A percentile compares a stretch with the other conserved stretches of the same genome.
These are phyloP conservation scores for Candida boleticola DNA, from an alignment of 805 yeast species.

Conservation along the genomic window DNA sequence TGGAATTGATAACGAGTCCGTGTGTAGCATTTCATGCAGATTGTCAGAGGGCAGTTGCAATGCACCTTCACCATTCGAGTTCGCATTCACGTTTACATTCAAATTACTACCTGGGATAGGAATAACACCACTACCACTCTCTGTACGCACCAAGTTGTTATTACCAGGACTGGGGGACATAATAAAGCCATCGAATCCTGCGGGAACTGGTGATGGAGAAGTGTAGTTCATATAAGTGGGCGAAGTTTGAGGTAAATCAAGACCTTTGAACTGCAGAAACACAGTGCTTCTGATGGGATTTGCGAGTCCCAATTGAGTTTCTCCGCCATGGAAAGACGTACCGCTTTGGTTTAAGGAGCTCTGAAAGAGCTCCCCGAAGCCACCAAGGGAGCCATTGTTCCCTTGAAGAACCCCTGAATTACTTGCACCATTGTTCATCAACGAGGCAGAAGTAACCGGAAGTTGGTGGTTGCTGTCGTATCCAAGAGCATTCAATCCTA, in stretches of 20 bases:
- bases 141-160: background rate
- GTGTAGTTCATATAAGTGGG: constrained; percentile 2
- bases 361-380: constrained; percentile 10
- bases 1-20: constrained; percentile 1
- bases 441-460: background rate
- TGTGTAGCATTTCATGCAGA: constrained; percentile 2
- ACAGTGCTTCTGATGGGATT: constrained; percentile 1
- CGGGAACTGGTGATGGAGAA: constrained; percentile 4
- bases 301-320: background rate
- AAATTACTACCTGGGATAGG: constrained; percentile 5
- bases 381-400: background rate
- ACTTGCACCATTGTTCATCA: background rate
- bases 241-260: constrained; percentile 5
- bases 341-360: constrained; percentile 10
- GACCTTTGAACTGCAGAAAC: constrained; percentile 5
- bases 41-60: constrained; percentile 4
- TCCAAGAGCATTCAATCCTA: constrained; percentile 2
- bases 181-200: constrained; percentile 7
- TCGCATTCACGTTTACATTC: background rate
- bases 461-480: constrained; percentile 7
- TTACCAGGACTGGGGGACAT: constrained; percentile 6
- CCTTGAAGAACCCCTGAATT: background rate
- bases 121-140: background rate
- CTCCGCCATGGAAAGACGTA: constrained; percentile 9
- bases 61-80: background rate